A percentile compares a stretch with the other conserved stretches of the same genome.
Conservation (phyloP, 257 asterid genomes). For the Misopates orontium region DNA sequence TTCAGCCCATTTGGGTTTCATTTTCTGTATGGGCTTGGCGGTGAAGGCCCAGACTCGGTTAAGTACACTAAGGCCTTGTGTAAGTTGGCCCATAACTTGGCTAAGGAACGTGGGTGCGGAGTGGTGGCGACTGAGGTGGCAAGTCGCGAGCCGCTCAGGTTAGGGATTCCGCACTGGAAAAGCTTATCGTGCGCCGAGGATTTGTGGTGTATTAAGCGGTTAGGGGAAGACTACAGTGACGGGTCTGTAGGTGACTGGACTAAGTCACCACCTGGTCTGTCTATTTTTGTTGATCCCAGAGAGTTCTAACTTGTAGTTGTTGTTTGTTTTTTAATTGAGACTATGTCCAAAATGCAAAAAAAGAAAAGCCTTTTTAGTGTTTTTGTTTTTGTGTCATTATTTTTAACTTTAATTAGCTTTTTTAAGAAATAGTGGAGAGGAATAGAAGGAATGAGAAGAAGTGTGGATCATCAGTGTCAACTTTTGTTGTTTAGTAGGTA, state of each 20-base stretch:
- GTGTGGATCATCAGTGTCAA: constrained; percentile 33
- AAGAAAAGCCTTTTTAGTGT: background rate
- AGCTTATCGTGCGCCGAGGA: constrained; percentile 83
- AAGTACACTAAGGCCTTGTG: constrained; percentile 42
- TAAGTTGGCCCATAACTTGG: constrained; percentile 67
- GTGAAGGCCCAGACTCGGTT: constrained; percentile 64
- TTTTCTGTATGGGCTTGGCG: constrained; percentile 85
- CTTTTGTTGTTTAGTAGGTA: constrained; percentile 39
- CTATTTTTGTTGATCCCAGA: constrained; percentile 94
- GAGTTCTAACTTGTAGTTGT: constrained; percentile 47
- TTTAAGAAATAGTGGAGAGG: constrained; percentile 21
- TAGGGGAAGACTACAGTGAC: constrained; percentile 77
- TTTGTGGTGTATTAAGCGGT: constrained; percentile 81
- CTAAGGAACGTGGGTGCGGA: constrained; percentile 56
- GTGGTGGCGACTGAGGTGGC: constrained; percentile 97
- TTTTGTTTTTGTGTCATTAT: background rate
- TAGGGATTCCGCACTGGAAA: constrained; percentile 82
- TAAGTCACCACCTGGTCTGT: constrained; percentile 65
- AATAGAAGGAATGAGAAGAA: constrained; percentile 35
- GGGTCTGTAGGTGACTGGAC: constrained; percentile 88
- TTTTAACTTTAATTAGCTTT: background rate
- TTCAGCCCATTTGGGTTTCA: constrained; percentile 85
- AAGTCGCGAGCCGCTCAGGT: constrained; percentile 55
- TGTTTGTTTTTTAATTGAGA: background rate
- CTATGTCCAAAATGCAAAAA: constrained; percentile 17